A percentile compares a stretch with the other conserved stretches of the same genome.
These are phyloP conservation scores for Lyophyllum semitale DNA, from an alignment of 768 basidiomycete genomes.

Conservation along the genomic window DNA sequence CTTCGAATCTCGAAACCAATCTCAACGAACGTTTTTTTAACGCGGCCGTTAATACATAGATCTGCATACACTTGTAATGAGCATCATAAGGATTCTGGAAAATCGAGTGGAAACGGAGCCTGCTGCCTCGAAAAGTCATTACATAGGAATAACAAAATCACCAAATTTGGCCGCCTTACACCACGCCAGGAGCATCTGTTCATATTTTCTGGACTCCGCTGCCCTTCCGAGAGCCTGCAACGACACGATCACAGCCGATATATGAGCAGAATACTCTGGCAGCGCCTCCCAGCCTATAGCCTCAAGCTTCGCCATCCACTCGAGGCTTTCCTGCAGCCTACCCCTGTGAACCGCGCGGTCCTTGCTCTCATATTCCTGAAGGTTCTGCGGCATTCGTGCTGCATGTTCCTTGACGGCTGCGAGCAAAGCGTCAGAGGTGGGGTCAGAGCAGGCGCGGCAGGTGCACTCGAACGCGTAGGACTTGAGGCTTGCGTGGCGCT, in stretches of 20 bases:
- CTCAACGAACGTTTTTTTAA: too few species aligned
- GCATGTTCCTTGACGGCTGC: conserved; percentile 8
- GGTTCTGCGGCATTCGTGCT: background rate
- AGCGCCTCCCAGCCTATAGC: background rate
- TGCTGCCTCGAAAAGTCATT: too few species aligned
- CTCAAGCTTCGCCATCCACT: background rate
- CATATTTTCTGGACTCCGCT: background rate
- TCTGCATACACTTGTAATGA: too few species aligned
- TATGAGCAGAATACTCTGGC: background rate
- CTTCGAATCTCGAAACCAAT: too few species aligned
- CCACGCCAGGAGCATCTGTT: background rate
- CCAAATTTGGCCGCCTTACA: background rate
- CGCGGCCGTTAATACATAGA: too few species aligned
- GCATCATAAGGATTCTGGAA: too few species aligned
- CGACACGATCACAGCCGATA: background rate
- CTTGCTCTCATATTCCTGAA: background rate
- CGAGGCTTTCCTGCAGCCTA: background rate
- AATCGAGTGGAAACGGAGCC: too few species aligned
- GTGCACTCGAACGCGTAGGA: conserved; percentile 34
- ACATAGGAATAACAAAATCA: too few species aligned
- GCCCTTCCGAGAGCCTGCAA: background rate
- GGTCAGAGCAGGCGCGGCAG: conserved; percentile 32
- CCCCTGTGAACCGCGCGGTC: background rate
- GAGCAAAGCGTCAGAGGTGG: conserved; percentile 15
- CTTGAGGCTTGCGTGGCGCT: conserved; percentile 25